These are phyloP conservation scores for Pachysandra terminalis DNA, from an alignment of 164 flowering plant genomes.

Conservation along the genomic window DNA sequence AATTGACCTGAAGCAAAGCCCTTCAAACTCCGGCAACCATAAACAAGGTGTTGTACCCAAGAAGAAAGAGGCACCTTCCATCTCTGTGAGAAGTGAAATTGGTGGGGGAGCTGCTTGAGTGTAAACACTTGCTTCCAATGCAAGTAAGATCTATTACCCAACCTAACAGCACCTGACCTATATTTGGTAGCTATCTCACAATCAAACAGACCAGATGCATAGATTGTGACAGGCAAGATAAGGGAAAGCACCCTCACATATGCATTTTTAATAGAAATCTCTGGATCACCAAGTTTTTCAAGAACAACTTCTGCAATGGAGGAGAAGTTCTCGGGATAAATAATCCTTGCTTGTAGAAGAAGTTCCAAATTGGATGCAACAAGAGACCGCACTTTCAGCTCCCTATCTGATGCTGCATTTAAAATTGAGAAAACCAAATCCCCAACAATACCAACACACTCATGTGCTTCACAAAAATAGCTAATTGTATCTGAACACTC, in stretches of 20 bases:
- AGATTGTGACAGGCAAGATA: constrained; percentile 54
- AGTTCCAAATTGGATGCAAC: constrained; percentile 58
- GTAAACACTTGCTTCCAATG: constrained; percentile 89
- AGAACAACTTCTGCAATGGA: constrained; percentile 56
- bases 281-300: constrained; percentile 89
- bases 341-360: constrained; percentile 65
- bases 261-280: constrained; percentile 44
- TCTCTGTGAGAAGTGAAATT: constrained; percentile 80
- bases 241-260: constrained; percentile 59
- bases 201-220: constrained; percentile 52
- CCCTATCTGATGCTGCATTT: constrained; percentile 74
- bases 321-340: constrained; percentile 55
- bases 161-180: constrained; percentile 27
- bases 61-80: constrained; percentile 91
- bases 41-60: constrained; percentile 85
- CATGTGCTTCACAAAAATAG: constrained; percentile 30
- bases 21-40: constrained; percentile 42
- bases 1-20: constrained; percentile 33
- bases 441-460: constrained; percentile 26
- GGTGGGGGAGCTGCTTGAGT: constrained; percentile 63
- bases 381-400: constrained; percentile 68
- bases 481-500: constrained; percentile 22
- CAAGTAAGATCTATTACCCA: constrained; percentile 36
- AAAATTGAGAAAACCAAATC: constrained; percentile 50
- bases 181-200: constrained; percentile 26